Evolutionary conservation across 352 stramenopile species (phyloP), one percentile per base, ranked within the genome.

Genomic region (Phytophthora sp.): DNA sequence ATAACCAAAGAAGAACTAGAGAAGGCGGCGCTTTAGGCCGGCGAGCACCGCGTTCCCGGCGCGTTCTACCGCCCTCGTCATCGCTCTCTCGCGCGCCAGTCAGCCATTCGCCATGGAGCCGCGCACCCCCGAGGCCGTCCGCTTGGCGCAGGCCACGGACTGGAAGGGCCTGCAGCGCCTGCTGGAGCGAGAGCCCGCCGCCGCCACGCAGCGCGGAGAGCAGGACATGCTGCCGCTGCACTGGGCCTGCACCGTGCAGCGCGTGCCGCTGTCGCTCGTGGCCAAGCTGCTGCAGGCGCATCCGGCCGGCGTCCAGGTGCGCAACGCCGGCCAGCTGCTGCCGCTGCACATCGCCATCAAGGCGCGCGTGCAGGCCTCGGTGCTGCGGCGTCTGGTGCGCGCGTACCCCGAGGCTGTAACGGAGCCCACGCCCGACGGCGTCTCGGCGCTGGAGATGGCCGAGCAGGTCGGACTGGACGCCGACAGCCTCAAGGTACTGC

Each of bases 151-250:
- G 54, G 84, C 80, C 24, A 91, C 79, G 18, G 83, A 95, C 68
- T 95, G 86, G 86, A 77, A 82, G 21, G 75, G 69, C 0, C 77
- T 95, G 18, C 76, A 88, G 66, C 71, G 72, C 1, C 62, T 95
- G 3, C 65, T 95, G 39, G 79, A 91, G 50, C 72, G 79, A 21
- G 55, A 74, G 7, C 79, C 84, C 4, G 53, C 66, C 28, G 66
- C 69, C 49, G 86, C 84, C 6, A 62, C 74, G 15, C 71, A 86
- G 32, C 46, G 65, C 17, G 86, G 80, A n/a, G 82, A 91, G 50
- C 89, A 93, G 58, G 82, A 66, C 62, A 93, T 95, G 86, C 76
- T 93, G n/a, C 84, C 86, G 5, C 69, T 95, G 32, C 86, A 95
- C 51, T 95, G 86, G 86, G 84, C 74, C 9, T 93, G 82, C 62